Evolutionary conservation across 2,329 filamentous ascomycete genomes (phyloP).

Genomic region (Dactylellina drechsleri): DNA sequence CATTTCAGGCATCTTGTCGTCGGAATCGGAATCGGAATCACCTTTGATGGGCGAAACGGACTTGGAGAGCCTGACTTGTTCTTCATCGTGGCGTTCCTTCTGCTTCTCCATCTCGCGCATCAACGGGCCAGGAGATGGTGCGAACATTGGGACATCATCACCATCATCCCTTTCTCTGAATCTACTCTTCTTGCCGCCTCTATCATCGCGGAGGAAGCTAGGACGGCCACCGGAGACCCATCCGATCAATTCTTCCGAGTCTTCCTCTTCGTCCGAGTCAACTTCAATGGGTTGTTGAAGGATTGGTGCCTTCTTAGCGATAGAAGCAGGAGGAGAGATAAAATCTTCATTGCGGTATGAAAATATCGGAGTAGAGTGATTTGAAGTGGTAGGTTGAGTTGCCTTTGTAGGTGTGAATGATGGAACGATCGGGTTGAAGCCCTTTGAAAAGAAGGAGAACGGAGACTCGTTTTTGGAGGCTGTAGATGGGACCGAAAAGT

Average conservation of each 20-base stretch:
- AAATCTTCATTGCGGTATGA: constrained; percentile 73
- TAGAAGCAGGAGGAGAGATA: constrained; percentile 72
- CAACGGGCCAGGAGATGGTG: constrained; percentile 62
- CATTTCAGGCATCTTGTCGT: constrained; percentile 56
- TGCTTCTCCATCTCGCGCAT: constrained; percentile 54
- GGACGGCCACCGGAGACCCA: constrained; percentile 72
- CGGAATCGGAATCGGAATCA: constrained; percentile 1
- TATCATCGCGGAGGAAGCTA: constrained; percentile 61
- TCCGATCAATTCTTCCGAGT: constrained; percentile 57
- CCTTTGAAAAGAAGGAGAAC: constrained; percentile 75
- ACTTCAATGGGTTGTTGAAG: constrained; percentile 69
- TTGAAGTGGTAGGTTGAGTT: constrained; percentile 68
- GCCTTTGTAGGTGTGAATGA: constrained; percentile 73
- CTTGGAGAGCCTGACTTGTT: constrained; percentile 57
- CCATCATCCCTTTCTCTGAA: constrained; percentile 73
- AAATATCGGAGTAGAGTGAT: constrained; percentile 61
- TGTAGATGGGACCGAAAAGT: constrained; percentile 44
- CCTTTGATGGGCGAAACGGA: constrained; percentile 17
- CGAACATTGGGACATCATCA: constrained; percentile 80
- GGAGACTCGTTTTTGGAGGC: constrained; percentile 62
- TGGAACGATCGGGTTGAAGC: constrained; percentile 80
- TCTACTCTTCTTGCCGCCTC: constrained; percentile 72
- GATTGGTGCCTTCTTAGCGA: constrained; percentile 86
- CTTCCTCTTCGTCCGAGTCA: constrained; percentile 60
- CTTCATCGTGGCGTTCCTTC: constrained; percentile 48